Percentiles rank a stretch among this genome's conserved stretches.
These are phyloP conservation scores for Penicillium riverlandense DNA, from an alignment of 495 filamentous ascomycete genomes.

Conservation along the genomic window DNA sequence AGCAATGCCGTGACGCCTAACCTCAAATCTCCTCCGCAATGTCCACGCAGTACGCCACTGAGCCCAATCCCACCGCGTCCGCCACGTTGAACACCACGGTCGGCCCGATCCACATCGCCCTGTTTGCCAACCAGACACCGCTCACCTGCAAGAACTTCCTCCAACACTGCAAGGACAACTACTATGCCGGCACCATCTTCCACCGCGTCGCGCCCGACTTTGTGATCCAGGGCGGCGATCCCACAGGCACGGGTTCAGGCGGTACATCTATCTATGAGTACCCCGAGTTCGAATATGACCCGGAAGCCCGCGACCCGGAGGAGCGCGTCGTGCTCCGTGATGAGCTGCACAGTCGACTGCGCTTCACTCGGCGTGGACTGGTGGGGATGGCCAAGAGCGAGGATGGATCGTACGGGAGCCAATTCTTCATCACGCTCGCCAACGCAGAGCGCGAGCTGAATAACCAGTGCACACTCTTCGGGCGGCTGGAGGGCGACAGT, in stretches of 20 bases:
- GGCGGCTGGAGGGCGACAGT: conserved; percentile 84
- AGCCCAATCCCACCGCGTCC: conserved; percentile 86
- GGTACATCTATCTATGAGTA: conserved; percentile 88
- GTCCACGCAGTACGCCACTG: conserved; percentile 87
- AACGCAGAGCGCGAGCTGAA: conserved; percentile 75
- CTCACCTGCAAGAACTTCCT: conserved; percentile 92
- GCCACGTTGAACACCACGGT: conserved; percentile 81
- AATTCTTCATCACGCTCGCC: conserved; percentile 91
- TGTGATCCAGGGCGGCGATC: conserved; percentile 92
- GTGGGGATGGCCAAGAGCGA: conserved; percentile 82
- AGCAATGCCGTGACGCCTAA: too few species aligned
- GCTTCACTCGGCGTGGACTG: conserved; percentile 86
- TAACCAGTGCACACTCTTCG: conserved; percentile 90
- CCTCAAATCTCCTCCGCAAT: conserved; percentile 37
- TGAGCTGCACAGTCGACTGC: conserved; percentile 86
- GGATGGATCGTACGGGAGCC: conserved; percentile 73
- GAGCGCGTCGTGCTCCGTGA: conserved; percentile 66
- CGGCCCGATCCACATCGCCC: conserved; percentile 80
- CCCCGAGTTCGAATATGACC: conserved; percentile 66
- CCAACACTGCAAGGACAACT: conserved; percentile 87
- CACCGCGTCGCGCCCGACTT: conserved; percentile 89
- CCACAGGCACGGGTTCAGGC: conserved; percentile 83
- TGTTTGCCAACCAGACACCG: conserved; percentile 91
- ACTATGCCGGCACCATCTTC: conserved; percentile 88
- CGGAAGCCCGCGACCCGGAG: conserved; percentile 49